These are phyloP conservation scores for Omphalea diandra DNA, from an alignment of 441 rosid species.

Conservation along the genomic window DNA sequence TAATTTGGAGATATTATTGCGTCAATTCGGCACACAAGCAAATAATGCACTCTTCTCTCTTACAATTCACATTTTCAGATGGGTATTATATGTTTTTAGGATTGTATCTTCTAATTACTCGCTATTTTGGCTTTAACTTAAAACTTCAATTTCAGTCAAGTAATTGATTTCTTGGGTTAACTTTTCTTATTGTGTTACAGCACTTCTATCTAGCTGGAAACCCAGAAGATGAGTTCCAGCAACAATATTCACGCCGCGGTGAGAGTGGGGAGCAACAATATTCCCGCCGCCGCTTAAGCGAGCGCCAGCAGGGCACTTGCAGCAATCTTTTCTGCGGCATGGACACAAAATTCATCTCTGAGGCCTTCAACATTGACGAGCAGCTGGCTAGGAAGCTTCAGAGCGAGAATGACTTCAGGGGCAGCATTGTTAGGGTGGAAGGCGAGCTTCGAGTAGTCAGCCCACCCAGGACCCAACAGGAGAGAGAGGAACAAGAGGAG, in stretches of 20 bases:
- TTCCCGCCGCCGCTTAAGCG: background rate
- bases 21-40: no score
- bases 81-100: no score
- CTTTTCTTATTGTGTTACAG: slow-evolving; percentile 11
- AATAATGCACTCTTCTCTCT: no score
- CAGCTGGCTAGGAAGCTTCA: slow-evolving; percentile 47
- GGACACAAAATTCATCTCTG: slow-evolving; percentile 46
- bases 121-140: no score
- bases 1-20: no score
- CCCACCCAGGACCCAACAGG: slow-evolving; percentile 45
- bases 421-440: slow-evolving; percentile 57
- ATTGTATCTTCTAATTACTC: no score
- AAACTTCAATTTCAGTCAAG: no score
- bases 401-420: slow-evolving; percentile 43
- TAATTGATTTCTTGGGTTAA: no score
- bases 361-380: slow-evolving; percentile 52
- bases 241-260: background rate
- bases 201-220: slow-evolving; percentile 46
- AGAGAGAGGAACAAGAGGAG: slow-evolving; percentile 27
- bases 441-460: slow-evolving; percentile 44
- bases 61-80: no score
- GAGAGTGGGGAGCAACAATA: background rate
- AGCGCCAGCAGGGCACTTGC: slow-evolving; percentile 25
- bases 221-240: slow-evolving; percentile 40
- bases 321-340: slow-evolving; percentile 57